Percentiles rank a stretch among this genome's conserved stretches.
Conservation (phyloP, 2,329 filamentous ascomycete genomes). For the Davidsoniella australis region DNA sequence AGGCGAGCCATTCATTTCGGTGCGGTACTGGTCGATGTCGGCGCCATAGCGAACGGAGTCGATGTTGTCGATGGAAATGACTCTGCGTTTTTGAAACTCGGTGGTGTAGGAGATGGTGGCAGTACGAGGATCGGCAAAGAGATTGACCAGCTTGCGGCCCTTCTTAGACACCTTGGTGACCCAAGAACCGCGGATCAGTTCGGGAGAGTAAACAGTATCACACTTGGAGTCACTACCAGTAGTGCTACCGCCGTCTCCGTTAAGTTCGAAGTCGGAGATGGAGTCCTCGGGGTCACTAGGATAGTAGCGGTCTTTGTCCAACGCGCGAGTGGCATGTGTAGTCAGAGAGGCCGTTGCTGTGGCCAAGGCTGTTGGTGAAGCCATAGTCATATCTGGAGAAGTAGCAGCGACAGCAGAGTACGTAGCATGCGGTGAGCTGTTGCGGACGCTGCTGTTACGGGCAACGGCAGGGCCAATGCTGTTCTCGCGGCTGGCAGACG, state of each 20-base stretch:
- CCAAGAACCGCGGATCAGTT: slow-evolving; percentile 60
- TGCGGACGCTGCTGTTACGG: slow-evolving; percentile 78
- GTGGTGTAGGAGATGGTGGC: slow-evolving; percentile 76
- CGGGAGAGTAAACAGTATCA: slow-evolving; percentile 56
- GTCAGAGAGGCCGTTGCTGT: too few relatives aligned
- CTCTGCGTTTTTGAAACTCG: slow-evolving; percentile 57
- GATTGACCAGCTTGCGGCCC: slow-evolving; percentile 50
- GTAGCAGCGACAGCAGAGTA: slow-evolving; percentile 25
- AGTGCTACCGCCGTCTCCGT: slow-evolving; percentile 10
- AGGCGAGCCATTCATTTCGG: slow-evolving; percentile 59
- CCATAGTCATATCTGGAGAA: too few relatives aligned
- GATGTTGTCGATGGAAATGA: slow-evolving; percentile 89
- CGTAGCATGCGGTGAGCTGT: slow-evolving; percentile 49
- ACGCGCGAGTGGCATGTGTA: too few relatives aligned
- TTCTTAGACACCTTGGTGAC: slow-evolving; percentile 79
- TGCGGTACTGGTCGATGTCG: slow-evolving; percentile 76
- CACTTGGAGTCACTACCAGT: slow-evolving; percentile 16
- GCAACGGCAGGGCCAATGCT: slow-evolving; percentile 82
- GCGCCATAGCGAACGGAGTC: slow-evolving; percentile 71
- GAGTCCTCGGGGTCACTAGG: slow-evolving; percentile 30
- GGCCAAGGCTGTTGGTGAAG: too few relatives aligned
- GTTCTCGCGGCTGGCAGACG: slow-evolving; percentile 62
- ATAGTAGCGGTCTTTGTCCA: slow-evolving; percentile 29
- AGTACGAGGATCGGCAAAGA: slow-evolving; percentile 62
- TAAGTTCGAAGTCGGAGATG: slow-evolving; percentile 30